Percentiles rank a stretch among this genome's conserved stretches.
Conservation (phyloP, 768 basidiomycete species). For the Suillus weaverae region DNA sequence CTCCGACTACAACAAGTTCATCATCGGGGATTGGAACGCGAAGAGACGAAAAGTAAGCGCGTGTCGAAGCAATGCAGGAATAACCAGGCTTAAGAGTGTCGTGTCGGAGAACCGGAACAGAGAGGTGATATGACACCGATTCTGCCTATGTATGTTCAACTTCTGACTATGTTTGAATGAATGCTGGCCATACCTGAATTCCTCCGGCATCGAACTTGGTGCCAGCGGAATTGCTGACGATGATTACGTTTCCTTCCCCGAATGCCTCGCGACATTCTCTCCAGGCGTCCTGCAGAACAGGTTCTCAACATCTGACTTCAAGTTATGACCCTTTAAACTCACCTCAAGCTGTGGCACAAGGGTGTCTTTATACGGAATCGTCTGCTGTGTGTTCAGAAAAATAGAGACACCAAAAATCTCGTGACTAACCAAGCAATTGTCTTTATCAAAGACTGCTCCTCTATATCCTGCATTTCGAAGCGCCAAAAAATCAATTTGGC, state of each 20-base stretch:
- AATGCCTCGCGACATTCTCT: slow-evolving; percentile 67
- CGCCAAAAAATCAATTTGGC: slow-evolving; percentile 75
- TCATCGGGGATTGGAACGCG: slow-evolving; percentile 54
- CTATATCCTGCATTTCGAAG: slow-evolving; percentile 76
- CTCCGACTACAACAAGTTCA: slow-evolving; percentile 83
- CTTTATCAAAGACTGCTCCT: slow-evolving; percentile 96
- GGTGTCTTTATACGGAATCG: slow-evolving; percentile 72
- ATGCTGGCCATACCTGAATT: slow-evolving; percentile 62
- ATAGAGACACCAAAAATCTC: neutral
- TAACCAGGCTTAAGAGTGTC: slow-evolving; percentile 75
- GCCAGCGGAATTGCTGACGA: slow-evolving; percentile 95
- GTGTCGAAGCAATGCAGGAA: slow-evolving; percentile 70
- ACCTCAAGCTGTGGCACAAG: slow-evolving; percentile 79
- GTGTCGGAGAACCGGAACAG: slow-evolving; percentile 83
- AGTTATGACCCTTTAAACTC: slow-evolving; percentile 16
- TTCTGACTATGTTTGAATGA: neutral
- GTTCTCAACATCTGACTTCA: neutral
- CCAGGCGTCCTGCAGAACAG: slow-evolving; percentile 66
- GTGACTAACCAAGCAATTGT: slow-evolving; percentile 84
- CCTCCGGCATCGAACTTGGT: slow-evolving; percentile 73
- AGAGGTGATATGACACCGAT: slow-evolving; percentile 74
- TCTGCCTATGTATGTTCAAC: slow-evolving; percentile 62
- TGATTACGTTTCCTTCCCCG: slow-evolving; percentile 74
- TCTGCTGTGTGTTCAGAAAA: slow-evolving; percentile 45
- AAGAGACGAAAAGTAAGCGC: slow-evolving; percentile 70